Percentiles rank a stretch among this genome's conserved stretches.
phyloP scores from a whole-genome alignment of 257 asterid species.

The Leonotis leonurus region DNA sequence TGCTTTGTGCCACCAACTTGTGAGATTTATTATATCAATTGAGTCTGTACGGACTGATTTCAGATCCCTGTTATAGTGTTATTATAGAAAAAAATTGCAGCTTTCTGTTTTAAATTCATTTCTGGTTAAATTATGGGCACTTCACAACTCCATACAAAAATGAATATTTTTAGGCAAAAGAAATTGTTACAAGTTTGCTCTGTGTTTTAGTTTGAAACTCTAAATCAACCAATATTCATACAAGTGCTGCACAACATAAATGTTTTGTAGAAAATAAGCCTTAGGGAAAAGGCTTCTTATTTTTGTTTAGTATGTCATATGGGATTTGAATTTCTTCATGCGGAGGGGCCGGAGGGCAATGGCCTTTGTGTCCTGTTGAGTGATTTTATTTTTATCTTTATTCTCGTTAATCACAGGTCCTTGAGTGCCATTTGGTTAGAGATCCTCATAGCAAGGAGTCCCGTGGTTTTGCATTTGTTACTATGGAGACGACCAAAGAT shows the following conservation, averaged over 20 bases:
- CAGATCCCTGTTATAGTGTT: background rate
- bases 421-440: constrained; percentile 19
- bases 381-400: background rate
- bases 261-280: background rate
- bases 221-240: background rate
- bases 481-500: constrained; percentile 14
- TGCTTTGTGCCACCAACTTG: background rate
- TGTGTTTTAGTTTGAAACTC: background rate
- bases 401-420: constrained; percentile 5
- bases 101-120: background rate
- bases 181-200: background rate
- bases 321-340: too few species aligned
- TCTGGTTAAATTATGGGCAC: background rate
- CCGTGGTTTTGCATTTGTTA: constrained; percentile 22
- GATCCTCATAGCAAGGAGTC: constrained; percentile 24
- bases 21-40: background rate
- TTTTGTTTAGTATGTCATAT: background rate
- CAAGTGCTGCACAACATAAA: background rate
- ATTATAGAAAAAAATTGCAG: background rate
- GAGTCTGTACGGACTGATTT: background rate
- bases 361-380: background rate
- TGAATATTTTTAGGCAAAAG: background rate
- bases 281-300: background rate
- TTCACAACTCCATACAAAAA: background rate
- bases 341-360: background rate